Evolutionary conservation across 805 yeast species (phyloP).

Genomic region (fission yeast (Schizosaccharomyces pombe)): ASM294v3 CU329670.1:937501-938000

Average conservation of each 20-base stretch:
- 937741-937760: background rate
- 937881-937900: background rate
- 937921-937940: background rate
- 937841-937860: background rate
- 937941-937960: background rate
- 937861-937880: background rate
- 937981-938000: background rate
- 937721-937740: background rate
- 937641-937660: background rate
- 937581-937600: background rate
- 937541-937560: constrained; percentile 1
- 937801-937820: background rate
- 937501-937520: background rate
- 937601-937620: constrained; percentile 1
- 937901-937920: background rate
- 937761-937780: background rate
- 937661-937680: background rate
- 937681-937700: background rate
- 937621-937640: background rate
- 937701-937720: background rate
- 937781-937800: background rate
- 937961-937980: background rate
- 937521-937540: background rate
- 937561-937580: background rate
- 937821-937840: background rate